Evolutionary conservation across 2,329 filamentous ascomycete species (phyloP).

Genomic region (Claviceps sp.): DNA sequence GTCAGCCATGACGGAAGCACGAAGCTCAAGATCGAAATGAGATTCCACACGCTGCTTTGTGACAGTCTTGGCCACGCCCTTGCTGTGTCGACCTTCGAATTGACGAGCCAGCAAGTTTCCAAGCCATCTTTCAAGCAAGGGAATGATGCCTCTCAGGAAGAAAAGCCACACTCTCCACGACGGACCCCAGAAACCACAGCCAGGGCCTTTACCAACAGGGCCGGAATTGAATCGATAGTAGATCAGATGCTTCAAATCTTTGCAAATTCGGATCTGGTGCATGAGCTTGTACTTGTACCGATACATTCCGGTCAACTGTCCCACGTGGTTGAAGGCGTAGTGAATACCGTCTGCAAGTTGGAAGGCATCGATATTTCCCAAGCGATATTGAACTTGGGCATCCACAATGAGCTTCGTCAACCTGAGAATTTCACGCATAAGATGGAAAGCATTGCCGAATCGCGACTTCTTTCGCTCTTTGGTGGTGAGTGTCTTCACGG

Average conservation of each 20-base stretch:
- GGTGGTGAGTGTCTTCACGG: slow-evolving; percentile 94
- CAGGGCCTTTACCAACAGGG: slow-evolving; percentile 90
- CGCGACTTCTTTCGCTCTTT: slow-evolving; percentile 99
- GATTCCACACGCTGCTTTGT: slow-evolving; percentile 98
- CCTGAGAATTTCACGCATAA: slow-evolving; percentile 95
- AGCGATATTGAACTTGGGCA: slow-evolving; percentile 91
- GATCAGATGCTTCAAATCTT: slow-evolving; percentile 96
- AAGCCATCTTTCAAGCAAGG: slow-evolving; percentile 90
- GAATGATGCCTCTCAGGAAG: slow-evolving; percentile 98
- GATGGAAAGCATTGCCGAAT: slow-evolving; percentile 96
- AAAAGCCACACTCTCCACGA: slow-evolving; percentile 99
- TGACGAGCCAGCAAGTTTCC: slow-evolving; percentile 93
- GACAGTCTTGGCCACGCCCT: slow-evolving; percentile 96
- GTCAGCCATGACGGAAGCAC: slow-evolving; percentile 97
- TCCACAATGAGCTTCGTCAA: slow-evolving; percentile 96
- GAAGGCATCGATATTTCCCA: slow-evolving; percentile 98
- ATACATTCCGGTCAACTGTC: slow-evolving; percentile 98
- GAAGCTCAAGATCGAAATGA: slow-evolving; percentile 92
- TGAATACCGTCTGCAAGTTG: slow-evolving; percentile 95
- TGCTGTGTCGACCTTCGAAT: slow-evolving; percentile 96
- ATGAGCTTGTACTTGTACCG: slow-evolving; percentile 99
- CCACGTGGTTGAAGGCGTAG: slow-evolving; percentile 99
- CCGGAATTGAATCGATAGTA: slow-evolving; percentile 98
- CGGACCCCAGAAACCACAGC: slow-evolving; percentile 97
- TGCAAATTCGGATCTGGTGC: slow-evolving; percentile 98